Conservation (phyloP, 768 basidiomycete species). For the Leccinellum albellum region DNA sequence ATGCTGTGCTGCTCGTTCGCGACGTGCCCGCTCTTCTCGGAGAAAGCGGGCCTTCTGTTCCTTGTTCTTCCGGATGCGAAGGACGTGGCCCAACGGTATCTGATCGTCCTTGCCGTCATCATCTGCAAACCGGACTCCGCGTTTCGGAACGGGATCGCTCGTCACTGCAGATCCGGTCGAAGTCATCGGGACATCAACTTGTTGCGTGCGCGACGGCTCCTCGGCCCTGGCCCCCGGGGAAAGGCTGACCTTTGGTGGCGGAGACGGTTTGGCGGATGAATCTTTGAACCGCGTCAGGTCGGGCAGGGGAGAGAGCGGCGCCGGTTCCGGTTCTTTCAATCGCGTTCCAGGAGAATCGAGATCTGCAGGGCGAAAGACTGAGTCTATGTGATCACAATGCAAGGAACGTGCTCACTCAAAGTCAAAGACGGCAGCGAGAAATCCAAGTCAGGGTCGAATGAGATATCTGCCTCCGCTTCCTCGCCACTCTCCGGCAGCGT, state of each 20-base stretch:
- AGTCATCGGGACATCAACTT: not conserved
- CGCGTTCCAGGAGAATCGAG: constrained; percentile 18
- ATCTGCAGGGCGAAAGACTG: constrained; percentile 17
- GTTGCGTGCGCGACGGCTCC: not conserved
- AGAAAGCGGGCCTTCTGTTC: constrained; percentile 71
- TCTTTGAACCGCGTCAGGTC: constrained; percentile 3
- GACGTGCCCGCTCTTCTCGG: constrained; percentile 53
- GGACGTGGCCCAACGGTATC: constrained; percentile 64
- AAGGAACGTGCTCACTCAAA: constrained; percentile 15
- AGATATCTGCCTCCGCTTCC: constrained; percentile 4
- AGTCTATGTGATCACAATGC: constrained; percentile 5
- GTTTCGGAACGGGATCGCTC: constrained; percentile 27
- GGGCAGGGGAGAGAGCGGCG: constrained; percentile 1
- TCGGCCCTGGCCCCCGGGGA: not conserved
- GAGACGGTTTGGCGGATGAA: not conserved
- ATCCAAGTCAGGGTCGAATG: constrained; percentile 16
- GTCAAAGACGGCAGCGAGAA: constrained; percentile 15
- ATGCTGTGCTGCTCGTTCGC: constrained; percentile 36
- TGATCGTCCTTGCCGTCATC: constrained; percentile 61
- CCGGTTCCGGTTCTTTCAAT: constrained; percentile 1
- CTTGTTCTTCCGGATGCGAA: constrained; percentile 67
- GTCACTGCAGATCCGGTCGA: constrained; percentile 8
- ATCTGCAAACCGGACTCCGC: constrained; percentile 64
- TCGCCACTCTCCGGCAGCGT: constrained; percentile 28
- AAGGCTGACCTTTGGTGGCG: constrained; percentile 1